phyloP scores from a whole-genome alignment of 768 basidiomycete genomes.

The Lactarius sanguifluus region DNA sequence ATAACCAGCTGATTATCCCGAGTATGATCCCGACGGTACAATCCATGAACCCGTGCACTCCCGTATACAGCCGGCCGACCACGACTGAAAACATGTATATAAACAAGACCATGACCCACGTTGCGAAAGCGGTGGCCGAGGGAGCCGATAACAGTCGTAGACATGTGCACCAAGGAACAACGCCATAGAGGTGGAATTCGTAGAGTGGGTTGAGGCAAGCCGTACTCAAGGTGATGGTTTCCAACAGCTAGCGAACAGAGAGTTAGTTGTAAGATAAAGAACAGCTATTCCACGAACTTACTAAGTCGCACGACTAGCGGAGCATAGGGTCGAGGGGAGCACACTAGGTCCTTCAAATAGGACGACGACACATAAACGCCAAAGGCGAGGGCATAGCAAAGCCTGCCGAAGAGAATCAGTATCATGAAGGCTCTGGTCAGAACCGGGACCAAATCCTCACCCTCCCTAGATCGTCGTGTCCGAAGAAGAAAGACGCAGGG shows the following conservation, averaged over 20 bases:
- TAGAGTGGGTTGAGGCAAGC: slow-evolving; percentile 97
- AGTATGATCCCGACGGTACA: slow-evolving; percentile 61
- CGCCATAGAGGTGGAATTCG: slow-evolving; percentile 87
- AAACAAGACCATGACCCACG: slow-evolving; percentile 44
- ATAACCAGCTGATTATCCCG: slow-evolving; percentile 43
- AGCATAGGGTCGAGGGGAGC: slow-evolving; percentile 85
- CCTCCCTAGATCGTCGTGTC: slow-evolving; percentile 66
- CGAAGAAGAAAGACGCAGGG: slow-evolving; percentile 88
- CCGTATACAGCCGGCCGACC: slow-evolving; percentile 79
- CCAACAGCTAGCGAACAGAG: slow-evolving; percentile 59
- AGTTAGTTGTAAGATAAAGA: neutral
- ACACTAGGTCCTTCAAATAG: slow-evolving; percentile 85
- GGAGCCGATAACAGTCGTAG: slow-evolving; percentile 42
- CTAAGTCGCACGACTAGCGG: slow-evolving; percentile 89
- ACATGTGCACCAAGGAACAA: slow-evolving; percentile 69
- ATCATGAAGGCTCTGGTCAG: neutral
- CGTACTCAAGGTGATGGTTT: slow-evolving; percentile 84
- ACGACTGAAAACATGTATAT: slow-evolving; percentile 72
- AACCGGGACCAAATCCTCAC: slow-evolving; percentile 42
- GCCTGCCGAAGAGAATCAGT: slow-evolving; percentile 41
- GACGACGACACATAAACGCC: slow-evolving; percentile 80
- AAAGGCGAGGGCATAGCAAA: slow-evolving; percentile 66
- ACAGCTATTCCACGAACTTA: slow-evolving; percentile 40
- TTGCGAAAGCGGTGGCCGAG: slow-evolving; percentile 47
- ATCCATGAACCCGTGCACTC: slow-evolving; percentile 86